Evolutionary conservation across 345 rosid species (phyloP), one percentile per base, ranked within the genome.

Genomic region (Turnera subulata): DNA sequence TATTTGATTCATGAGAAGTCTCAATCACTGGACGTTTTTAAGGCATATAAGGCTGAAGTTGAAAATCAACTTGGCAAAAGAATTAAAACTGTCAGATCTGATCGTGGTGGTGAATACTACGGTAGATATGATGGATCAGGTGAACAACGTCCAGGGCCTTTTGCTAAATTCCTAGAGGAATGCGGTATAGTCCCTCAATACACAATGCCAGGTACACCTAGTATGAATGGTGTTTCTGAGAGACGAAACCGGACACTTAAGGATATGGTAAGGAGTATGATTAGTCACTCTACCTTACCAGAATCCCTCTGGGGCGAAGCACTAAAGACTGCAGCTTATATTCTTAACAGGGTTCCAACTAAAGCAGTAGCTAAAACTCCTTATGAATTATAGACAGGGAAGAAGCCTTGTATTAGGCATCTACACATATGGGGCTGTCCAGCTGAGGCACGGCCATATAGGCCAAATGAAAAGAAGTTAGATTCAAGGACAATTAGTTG

Each of bases 41-140:
- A 56, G 11, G 0, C 24, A 0, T 64, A 15, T 13, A 46, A 56
- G n/a, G 47, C 16, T 21, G 1, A 63, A 46, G 61, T 63, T 53
- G 58, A 63, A 22, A 45, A 45, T 32, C 35, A 64, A 56, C 43
- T 64, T 5, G 4, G 13, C 21, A 64, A 39, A 15, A 56, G 13
- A 14, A 47, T 64, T 11, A 64, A 56, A 19, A 1, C 1, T 1
- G 22, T 56, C 9, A 64, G 1, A 50, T 65, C 14, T 48, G 23
- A 65, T 2, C 24, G 6, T 56, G 57, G 63, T 22, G 56, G 42
- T 46, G 62, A 64, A 39, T 49, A 48, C 10, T 56, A 64, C n/a
- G n/a, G n/a, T 13, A 37, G 16, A 65, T 18, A 38, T 56, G 37
- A 19, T 26, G 17, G 39, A 6, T 55, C 40, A 22, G 14, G 40